A percentile compares a stretch with the other conserved stretches of the same genome.
Conservation (phyloP, 2,329 filamentous ascomycete species). For the Xylaria sp. region DNA sequence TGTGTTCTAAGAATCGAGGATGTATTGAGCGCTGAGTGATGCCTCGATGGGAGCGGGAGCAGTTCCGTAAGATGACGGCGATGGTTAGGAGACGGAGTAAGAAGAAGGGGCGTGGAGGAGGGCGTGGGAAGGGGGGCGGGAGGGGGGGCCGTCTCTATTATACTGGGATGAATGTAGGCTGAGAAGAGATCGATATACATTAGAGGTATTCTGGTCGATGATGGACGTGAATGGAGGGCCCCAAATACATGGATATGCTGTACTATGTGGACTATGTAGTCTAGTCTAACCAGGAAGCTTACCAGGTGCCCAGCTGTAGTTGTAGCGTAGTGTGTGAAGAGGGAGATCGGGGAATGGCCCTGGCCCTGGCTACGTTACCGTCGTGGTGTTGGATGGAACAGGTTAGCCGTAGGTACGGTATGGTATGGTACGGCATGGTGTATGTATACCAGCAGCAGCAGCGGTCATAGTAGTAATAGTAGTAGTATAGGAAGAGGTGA, state of each 20-base stretch:
- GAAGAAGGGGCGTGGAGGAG: constrained; percentile 4
- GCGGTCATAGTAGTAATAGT: background rate
- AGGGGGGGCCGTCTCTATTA: constrained; percentile 26
- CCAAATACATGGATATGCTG: constrained; percentile 35
- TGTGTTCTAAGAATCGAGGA: background rate
- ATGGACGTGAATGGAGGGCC: constrained; percentile 30
- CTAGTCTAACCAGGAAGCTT: constrained; percentile 1
- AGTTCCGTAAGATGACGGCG: constrained; percentile 15
- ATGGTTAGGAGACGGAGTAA: background rate
- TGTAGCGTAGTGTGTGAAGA: background rate
- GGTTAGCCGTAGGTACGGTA: constrained; percentile 8
- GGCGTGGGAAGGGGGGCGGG: constrained; percentile 14
- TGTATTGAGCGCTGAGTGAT: constrained; percentile 11
- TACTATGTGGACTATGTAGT: constrained; percentile 17
- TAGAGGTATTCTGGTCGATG: constrained; percentile 17
- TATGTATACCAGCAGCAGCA: background rate
- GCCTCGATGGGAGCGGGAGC: background rate
- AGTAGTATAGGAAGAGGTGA: background rate
- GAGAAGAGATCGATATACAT: constrained; percentile 35
- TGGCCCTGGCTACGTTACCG: constrained; percentile 30
- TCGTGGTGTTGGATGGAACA: constrained; percentile 29
- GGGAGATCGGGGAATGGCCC: constrained; percentile 35
- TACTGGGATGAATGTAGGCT: constrained; percentile 26
- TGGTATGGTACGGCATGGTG: background rate
- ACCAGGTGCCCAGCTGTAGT: constrained; percentile 6